phyloP scores from a whole-genome alignment of 495 filamentous ascomycete species.

The Immersiella caudata region DNA sequence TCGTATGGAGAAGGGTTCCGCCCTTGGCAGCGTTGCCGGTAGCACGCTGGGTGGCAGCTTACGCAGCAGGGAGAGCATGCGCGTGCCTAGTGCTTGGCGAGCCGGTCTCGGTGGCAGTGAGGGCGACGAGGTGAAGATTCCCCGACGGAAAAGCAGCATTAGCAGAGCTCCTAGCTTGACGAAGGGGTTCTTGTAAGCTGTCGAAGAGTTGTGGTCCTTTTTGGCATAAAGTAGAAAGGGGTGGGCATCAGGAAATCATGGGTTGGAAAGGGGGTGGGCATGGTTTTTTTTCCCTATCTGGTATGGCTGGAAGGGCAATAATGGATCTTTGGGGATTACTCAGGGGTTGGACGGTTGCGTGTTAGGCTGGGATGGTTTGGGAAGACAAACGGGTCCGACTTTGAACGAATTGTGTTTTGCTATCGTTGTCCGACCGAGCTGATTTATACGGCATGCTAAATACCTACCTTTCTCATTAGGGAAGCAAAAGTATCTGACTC shows the following conservation, averaged over 20 bases:
- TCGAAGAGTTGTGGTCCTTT: not conserved
- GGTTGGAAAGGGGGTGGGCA: not conserved
- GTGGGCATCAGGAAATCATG: not conserved
- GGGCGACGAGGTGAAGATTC: slow-evolving; percentile 52
- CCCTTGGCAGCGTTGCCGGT: slow-evolving; percentile 31
- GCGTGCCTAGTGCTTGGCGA: slow-evolving; percentile 41
- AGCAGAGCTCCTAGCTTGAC: slow-evolving; percentile 54
- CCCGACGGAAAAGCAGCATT: slow-evolving; percentile 59
- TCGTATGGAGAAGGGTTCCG: slow-evolving; percentile 61
- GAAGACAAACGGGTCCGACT: not conserved
- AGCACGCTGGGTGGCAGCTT: slow-evolving; percentile 38
- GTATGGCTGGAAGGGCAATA: not conserved
- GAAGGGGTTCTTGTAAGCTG: slow-evolving; percentile 56
- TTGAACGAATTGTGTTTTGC: not conserved
- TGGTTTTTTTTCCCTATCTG: not conserved
- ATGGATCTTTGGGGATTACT: not conserved
- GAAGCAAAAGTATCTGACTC: too few species aligned
- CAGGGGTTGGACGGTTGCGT: not conserved
- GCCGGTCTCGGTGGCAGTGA: slow-evolving; percentile 18
- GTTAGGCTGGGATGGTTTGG: not conserved
- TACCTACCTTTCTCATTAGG: too few species aligned
- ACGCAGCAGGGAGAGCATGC: slow-evolving; percentile 40
- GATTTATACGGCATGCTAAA: too few species aligned
- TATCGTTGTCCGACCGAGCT: not conserved
- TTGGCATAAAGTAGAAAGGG: not conserved